These are phyloP conservation scores for Zoysia matrella DNA, from an alignment of 202 grass and related monocot genomes.

Conservation along the genomic window DNA sequence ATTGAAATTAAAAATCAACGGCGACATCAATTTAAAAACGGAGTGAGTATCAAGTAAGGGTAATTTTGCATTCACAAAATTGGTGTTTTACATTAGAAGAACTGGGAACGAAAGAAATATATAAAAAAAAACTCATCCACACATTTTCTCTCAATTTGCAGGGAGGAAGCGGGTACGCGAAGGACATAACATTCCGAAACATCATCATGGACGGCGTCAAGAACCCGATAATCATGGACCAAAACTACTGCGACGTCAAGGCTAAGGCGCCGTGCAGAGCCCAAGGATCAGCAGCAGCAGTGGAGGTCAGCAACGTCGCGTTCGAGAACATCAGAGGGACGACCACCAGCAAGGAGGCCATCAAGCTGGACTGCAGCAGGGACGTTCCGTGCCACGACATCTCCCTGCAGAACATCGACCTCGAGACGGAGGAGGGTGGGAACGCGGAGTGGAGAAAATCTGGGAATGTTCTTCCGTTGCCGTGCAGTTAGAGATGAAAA, in stretches of 20 bases:
- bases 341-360: conserved; percentile 57
- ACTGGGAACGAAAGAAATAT: too few species aligned
- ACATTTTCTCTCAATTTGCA: too few species aligned
- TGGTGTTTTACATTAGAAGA: too few species aligned
- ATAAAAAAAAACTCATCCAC: too few species aligned
- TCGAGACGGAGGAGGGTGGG: conserved; percentile 31
- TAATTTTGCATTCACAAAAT: too few species aligned
- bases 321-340: conserved; percentile 81
- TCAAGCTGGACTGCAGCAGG: conserved; percentile 65
- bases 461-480: conserved; percentile 13
- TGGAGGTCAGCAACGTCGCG: conserved; percentile 55
- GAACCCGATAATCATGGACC: conserved; percentile 82
- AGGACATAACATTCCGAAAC: conserved; percentile 49
- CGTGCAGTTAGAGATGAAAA: background rate
- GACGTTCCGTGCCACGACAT: conserved; percentile 49
- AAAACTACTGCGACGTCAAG: conserved; percentile 61
- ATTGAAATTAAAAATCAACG: too few species aligned
- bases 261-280: background rate
- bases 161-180: too few species aligned
- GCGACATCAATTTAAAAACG: too few species aligned
- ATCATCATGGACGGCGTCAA: conserved; percentile 68
- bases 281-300: conserved; percentile 46
- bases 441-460: conserved; percentile 30
- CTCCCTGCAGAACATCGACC: conserved; percentile 52
- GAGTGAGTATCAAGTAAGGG: conserved; percentile 50